Evolutionary conservation across 805 yeast genomes (phyloP), one percentile per base, ranked within the genome.

Genomic region (Ogataea nonfermentans): DNA sequence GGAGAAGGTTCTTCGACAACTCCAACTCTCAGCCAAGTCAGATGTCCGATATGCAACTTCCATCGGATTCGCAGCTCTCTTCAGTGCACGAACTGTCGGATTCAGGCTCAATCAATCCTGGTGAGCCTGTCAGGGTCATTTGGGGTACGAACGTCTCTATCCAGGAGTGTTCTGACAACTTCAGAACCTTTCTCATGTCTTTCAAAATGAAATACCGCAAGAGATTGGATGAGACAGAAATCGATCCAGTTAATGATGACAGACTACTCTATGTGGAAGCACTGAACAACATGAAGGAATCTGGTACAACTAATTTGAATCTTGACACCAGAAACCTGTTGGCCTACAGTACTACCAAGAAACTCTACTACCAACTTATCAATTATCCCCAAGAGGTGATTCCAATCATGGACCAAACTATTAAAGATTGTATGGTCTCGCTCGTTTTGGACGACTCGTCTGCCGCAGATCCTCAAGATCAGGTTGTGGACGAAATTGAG

Each of bases 61-160:
- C 55, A 9, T 53, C 62, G 6, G 45, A 54, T 0, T 46, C 53
- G 14, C 41, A 37, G 31, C 36, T 53, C 6, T 50, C 52, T 23
- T 48, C 56, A 3, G 51, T 52, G 14, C 47, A 55, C 14, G 46
- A 56, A 22, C 37, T 41, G 11, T 48, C 57, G 1, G 40, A 57
- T 11, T 47, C 58, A 3, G 60, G 54, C 12, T 62, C 62, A 12
- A 55, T 55, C 7, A 61, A 67, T 37, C 67, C 69, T 16, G 78
- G 76, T 37, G 96, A 84, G 49, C 95, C 95, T 0, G 79, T 81
- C 16, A 76, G 95, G 55, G 95, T 93, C 38, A 91, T 93, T 56
- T 93, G 99, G 99, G 99, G 99, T 64, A 93, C 99, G 1, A 89
- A 91, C 57, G 96, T 93, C 19, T 84, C 95, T 33, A 90, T 93